Percentiles rank a stretch among this genome's conserved stretches.
Conservation (phyloP, 2,329 filamentous ascomycete genomes). For the Colletotrichum phormii region DNA sequence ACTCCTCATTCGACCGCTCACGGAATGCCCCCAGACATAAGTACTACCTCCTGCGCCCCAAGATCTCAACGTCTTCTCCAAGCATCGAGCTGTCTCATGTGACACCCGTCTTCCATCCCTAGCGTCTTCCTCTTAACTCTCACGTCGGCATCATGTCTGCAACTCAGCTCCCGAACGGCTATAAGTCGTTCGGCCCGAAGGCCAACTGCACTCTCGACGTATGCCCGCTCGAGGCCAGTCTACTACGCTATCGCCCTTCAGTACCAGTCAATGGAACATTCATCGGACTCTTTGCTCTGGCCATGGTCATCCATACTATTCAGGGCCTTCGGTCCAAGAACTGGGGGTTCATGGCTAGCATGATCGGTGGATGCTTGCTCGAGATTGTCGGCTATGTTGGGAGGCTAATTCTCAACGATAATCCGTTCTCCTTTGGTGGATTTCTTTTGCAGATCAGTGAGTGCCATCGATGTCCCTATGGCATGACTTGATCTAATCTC, state of each 20-base stretch:
- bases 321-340: conserved; percentile 55
- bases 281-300: conserved; percentile 53
- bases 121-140: neutral
- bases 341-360: conserved; percentile 58
- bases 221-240: conserved; percentile 55
- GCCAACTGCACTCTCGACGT: conserved; percentile 59
- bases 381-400: conserved; percentile 73
- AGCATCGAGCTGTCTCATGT: neutral
- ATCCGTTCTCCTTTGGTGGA: conserved; percentile 67
- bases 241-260: conserved; percentile 55
- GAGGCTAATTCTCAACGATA: conserved; percentile 65
- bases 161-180: conserved; percentile 17
- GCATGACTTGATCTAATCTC: neutral
- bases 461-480: conserved; percentile 17
- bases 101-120: neutral
- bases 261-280: conserved; percentile 50
- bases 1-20: neutral
- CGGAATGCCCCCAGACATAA: neutral
- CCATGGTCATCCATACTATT: conserved; percentile 54
- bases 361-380: conserved; percentile 65
- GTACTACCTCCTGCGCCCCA: neutral
- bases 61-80: conserved; percentile 1
- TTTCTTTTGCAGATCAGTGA: conserved; percentile 72
- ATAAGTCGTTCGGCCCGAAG: conserved; percentile 52
- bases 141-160: conserved; percentile 15